phyloP scores from a whole-genome alignment of 2,329 filamentous ascomycete species.

The Fusarium tricinctum region DNA sequence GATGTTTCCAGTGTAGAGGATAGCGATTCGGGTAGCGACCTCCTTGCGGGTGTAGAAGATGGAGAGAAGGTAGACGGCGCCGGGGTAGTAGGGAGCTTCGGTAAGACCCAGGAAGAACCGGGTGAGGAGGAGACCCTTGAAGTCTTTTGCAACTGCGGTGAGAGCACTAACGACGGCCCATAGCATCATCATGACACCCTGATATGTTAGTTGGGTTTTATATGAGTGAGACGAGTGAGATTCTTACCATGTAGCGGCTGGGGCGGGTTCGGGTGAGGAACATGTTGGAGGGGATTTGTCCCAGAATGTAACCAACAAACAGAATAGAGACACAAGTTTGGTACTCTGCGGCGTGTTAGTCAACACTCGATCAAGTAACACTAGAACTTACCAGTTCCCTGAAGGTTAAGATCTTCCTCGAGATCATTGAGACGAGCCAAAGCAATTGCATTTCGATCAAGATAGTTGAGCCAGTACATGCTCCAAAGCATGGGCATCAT shows the following conservation, averaged over 20 bases:
- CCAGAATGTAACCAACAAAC: conserved; percentile 62
- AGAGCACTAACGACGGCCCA: conserved; percentile 64
- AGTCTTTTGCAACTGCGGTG: conserved; percentile 63
- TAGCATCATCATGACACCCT: conserved; percentile 59
- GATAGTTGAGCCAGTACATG: conserved; percentile 62
- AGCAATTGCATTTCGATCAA: conserved; percentile 64
- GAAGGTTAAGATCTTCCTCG: conserved; percentile 49
- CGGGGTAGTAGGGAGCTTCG: conserved; percentile 58
- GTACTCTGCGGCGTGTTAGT: conserved; percentile 45
- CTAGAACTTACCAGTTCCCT: conserved; percentile 18
- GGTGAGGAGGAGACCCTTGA: conserved; percentile 63
- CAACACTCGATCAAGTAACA: rapidly evolving
- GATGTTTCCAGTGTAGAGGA: conserved; percentile 60
- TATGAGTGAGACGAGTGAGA: rapidly evolving
- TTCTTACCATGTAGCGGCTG: conserved; percentile 56
- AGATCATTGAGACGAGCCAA: conserved; percentile 56
- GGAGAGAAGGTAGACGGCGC: conserved; percentile 60
- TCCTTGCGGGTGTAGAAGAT: conserved; percentile 69
- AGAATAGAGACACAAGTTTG: conserved; percentile 53
- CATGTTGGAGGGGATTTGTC: conserved; percentile 61
- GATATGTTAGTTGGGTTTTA: not conserved
- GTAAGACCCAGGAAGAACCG: conserved; percentile 60
- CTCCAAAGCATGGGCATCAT: conserved; percentile 55
- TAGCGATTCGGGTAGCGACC: conserved; percentile 59
- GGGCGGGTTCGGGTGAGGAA: conserved; percentile 60